Percentiles rank a stretch among this genome's conserved stretches.
Conservation (phyloP, 306 rosid species). For the Alnus rubra region DNA sequence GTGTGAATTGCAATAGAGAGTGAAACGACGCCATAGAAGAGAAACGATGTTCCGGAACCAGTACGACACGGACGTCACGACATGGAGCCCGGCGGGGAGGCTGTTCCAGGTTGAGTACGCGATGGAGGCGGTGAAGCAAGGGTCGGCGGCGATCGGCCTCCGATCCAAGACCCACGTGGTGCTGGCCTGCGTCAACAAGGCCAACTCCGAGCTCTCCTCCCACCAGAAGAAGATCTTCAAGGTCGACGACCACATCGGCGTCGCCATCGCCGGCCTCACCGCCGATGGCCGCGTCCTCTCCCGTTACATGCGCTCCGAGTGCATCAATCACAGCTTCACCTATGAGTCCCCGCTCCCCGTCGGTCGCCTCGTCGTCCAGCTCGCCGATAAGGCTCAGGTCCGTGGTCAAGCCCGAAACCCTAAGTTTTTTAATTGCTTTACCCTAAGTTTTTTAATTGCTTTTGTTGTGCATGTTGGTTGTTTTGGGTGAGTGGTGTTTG, state of each 20-base stretch:
- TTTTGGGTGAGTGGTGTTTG: background rate
- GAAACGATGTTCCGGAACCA: constrained; percentile 75
- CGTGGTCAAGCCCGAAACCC: constrained; percentile 23
- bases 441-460: background rate
- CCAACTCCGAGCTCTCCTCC: constrained; percentile 88
- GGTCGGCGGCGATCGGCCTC: constrained; percentile 96
- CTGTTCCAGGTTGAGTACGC: constrained; percentile 97
- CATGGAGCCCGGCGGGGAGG: constrained; percentile 93
- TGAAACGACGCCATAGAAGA: constrained; percentile 18
- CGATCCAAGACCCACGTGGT: constrained; percentile 94
- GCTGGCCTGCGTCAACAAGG: constrained; percentile 86
- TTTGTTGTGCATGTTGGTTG: background rate
- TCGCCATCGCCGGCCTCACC: constrained; percentile 93
- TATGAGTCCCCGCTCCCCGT: constrained; percentile 95
- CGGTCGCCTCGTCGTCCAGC: constrained; percentile 94
- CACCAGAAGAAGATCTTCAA: constrained; percentile 99
- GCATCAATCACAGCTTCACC: constrained; percentile 77
- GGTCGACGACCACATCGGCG: constrained; percentile 97
- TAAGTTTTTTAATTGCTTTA: background rate
- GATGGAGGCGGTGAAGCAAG: constrained; percentile 97
- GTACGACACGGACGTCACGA: constrained; percentile 92
- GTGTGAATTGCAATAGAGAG: background rate
- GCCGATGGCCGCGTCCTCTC: constrained; percentile 97
- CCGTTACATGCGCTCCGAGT: constrained; percentile 88
- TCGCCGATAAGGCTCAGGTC: constrained; percentile 97